phyloP scores from a whole-genome alignment of 768 basidiomycete species.

The Tephrocybe sp. region DNA sequence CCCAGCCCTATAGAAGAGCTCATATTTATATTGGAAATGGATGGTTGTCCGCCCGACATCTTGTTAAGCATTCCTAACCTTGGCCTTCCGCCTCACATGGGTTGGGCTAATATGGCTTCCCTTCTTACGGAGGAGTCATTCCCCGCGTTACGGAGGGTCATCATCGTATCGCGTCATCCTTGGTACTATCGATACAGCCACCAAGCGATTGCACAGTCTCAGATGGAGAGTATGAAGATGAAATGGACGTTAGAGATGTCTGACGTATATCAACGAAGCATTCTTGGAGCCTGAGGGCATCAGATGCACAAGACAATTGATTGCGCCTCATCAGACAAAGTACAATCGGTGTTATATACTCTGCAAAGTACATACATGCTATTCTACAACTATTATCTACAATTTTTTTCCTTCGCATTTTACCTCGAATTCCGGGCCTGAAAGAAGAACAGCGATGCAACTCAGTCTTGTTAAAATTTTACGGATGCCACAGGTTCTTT shows the following conservation, averaged over 20 bases:
- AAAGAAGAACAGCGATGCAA: no score
- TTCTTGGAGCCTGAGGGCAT: background rate
- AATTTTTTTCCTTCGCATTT: no score
- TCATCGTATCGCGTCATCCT: background rate
- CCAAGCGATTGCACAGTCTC: background rate
- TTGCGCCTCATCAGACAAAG: background rate
- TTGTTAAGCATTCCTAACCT: background rate
- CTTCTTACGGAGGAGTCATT: constrained; percentile 4
- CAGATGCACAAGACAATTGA: background rate
- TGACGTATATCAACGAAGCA: background rate
- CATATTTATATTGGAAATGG: background rate
- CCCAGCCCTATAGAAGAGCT: constrained; percentile 7
- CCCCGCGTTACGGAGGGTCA: constrained; percentile 1
- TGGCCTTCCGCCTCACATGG: background rate
- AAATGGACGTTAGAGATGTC: constrained; percentile 4
- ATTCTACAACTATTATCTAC: no score
- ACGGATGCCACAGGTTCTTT: no score
- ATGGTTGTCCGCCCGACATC: background rate
- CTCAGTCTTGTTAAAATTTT: no score
- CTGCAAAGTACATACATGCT: no score
- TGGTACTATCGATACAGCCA: background rate
- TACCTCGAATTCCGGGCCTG: no score
- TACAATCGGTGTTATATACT: no score
- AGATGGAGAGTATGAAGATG: constrained; percentile 3
- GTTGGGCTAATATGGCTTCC: constrained; percentile 3